A percentile compares a stretch with the other conserved stretches of the same genome.
These are phyloP conservation scores for Thraustochytrium striatum DNA, from an alignment of 352 stramenopile genomes.

Conservation along the genomic window DNA sequence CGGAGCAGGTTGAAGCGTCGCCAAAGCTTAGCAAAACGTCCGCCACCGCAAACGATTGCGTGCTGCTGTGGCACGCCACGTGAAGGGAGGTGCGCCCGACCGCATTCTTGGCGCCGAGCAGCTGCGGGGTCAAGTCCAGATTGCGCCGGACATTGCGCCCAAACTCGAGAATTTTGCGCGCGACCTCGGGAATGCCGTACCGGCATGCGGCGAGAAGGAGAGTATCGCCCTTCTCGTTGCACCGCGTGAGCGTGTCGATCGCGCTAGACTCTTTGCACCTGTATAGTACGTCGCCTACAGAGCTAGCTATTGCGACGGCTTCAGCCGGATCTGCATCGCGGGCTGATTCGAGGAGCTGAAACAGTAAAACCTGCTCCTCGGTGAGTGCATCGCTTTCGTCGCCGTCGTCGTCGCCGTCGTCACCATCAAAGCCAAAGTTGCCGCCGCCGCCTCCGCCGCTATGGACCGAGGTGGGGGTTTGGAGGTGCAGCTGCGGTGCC, in stretches of 20 bases:
- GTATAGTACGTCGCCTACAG: no score
- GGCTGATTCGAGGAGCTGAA: no score
- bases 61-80: neutral
- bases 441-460: neutral
- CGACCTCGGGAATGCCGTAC: neutral
- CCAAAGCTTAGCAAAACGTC: slow-evolving; percentile 19
- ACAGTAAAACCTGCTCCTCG: no score
- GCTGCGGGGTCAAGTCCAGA: slow-evolving; percentile 32
- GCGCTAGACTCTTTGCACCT: neutral
- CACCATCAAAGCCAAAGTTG: slow-evolving; percentile 36
- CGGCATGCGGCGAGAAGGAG: slow-evolving; percentile 25
- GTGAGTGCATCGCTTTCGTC: no score
- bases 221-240: slow-evolving; percentile 32
- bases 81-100: slow-evolving; percentile 25
- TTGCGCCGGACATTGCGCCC: neutral
- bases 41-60: slow-evolving; percentile 3
- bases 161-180: slow-evolving; percentile 10
- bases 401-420: no score
- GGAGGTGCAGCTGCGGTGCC: no score
- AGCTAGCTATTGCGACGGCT: no score
- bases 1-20: slow-evolving; percentile 4
- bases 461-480: no score
- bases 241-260: slow-evolving; percentile 24
- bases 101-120: slow-evolving; percentile 20
- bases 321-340: no score